Conservation (phyloP, 768 basidiomycete species). For the Leccinum uliginosum region DNA sequence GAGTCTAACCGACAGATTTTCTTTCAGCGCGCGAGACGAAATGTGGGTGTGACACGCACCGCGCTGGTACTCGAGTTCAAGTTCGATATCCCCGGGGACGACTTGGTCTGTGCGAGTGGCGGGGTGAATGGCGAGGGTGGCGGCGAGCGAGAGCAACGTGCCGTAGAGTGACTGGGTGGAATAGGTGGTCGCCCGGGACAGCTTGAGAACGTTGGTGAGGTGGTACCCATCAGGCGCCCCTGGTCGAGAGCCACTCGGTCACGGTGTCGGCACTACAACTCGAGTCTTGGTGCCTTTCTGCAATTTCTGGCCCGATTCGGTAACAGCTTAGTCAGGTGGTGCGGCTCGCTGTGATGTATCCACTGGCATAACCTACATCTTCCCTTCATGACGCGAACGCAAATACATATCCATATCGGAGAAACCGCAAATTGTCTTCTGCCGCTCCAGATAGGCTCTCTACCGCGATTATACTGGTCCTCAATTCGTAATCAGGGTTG, state of each 20-base stretch:
- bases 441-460: too few relatives aligned
- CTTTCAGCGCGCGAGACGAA: too few relatives aligned
- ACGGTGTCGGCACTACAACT: background rate
- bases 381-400: too few relatives aligned
- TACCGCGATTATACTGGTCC: too few relatives aligned
- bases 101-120: slow-evolving; percentile 52
- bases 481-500: background rate
- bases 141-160: slow-evolving; percentile 12
- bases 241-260: slow-evolving; percentile 1
- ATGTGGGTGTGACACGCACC: slow-evolving; percentile 36
- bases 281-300: too few relatives aligned
- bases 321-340: too few relatives aligned
- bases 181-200: slow-evolving; percentile 61
- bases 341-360: too few relatives aligned
- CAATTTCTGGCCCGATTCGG: too few relatives aligned
- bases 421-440: too few relatives aligned
- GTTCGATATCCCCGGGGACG: slow-evolving; percentile 54
- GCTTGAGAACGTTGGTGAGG: slow-evolving; percentile 45
- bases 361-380: too few relatives aligned
- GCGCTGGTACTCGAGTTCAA: slow-evolving; percentile 77
- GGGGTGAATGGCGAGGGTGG: background rate
- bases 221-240: slow-evolving; percentile 17
- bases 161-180: slow-evolving; percentile 59
- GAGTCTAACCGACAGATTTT: background rate
- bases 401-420: too few relatives aligned